Conservation (phyloP, 306 rosid genomes). For the Lithocarpus polystachyus region DNA sequence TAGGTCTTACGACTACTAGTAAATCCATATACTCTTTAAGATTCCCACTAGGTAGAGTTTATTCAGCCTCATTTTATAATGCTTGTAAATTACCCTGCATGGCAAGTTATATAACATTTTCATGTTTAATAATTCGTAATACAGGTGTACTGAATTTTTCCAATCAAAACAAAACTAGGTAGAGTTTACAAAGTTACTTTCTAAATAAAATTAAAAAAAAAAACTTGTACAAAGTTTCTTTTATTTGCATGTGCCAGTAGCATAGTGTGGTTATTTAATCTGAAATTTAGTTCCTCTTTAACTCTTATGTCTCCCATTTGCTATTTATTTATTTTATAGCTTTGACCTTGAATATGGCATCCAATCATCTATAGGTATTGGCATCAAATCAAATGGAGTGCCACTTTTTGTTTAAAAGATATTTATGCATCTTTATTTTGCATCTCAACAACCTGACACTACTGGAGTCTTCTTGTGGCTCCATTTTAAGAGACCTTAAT, state of each 20-base stretch:
- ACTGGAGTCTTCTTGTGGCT: not conserved
- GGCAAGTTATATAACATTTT: not conserved
- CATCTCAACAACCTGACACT: not conserved
- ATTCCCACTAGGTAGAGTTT: not conserved
- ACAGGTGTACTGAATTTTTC: too few relatives aligned
- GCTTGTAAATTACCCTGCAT: not conserved
- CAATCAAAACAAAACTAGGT: not conserved
- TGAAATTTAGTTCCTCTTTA: not conserved
- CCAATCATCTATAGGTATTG: too few relatives aligned
- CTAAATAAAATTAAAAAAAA: too few relatives aligned
- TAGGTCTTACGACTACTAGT: not conserved
- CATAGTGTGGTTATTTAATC: not conserved
- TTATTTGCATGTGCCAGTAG: not conserved
- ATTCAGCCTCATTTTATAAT: not conserved
- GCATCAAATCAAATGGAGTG: not conserved
- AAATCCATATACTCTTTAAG: not conserved
- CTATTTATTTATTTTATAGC: not conserved
- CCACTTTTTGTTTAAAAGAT: not conserved
- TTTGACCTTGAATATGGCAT: not conserved
- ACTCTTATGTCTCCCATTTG: not conserved
- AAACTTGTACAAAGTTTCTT: not conserved
- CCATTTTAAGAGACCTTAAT: not conserved
- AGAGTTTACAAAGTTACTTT: not conserved
- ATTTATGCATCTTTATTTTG: not conserved
- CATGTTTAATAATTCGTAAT: not conserved